Conservation (phyloP, 2,329 filamentous ascomycete species). For the Xylariaceae sp. region DNA sequence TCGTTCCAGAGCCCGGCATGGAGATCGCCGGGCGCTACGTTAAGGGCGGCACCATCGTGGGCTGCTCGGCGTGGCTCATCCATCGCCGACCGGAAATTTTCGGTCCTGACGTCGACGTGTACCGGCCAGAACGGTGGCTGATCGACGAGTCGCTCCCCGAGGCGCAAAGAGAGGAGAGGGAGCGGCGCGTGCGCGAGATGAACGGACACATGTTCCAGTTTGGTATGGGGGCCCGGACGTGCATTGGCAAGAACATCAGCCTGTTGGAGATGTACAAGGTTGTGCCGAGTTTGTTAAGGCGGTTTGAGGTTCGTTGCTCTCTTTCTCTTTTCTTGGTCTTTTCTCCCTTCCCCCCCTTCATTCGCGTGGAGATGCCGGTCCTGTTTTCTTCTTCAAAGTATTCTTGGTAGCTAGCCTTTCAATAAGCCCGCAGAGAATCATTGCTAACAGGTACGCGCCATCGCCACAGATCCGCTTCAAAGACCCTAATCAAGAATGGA, state of each 20-base stretch:
- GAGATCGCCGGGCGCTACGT: conserved; percentile 69
- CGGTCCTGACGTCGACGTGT: conserved; percentile 69
- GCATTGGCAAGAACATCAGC: conserved; percentile 72
- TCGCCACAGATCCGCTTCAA: conserved; percentile 57
- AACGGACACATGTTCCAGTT: conserved; percentile 76
- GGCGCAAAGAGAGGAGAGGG: conserved; percentile 47
- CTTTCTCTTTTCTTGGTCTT: neutral
- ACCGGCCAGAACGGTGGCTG: conserved; percentile 72
- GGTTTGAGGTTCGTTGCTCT: conserved; percentile 63
- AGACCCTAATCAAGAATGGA: conserved; percentile 63
- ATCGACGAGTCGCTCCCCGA: conserved; percentile 45
- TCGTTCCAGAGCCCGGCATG: conserved; percentile 70
- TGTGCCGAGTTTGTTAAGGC: conserved; percentile 65
- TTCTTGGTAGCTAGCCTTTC: too few species aligned
- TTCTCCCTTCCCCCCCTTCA: neutral
- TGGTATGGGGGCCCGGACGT: conserved; percentile 73
- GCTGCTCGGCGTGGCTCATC: conserved; percentile 77
- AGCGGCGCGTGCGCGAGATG: conserved; percentile 68
- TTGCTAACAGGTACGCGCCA: neutral
- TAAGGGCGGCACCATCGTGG: conserved; percentile 74
- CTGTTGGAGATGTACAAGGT: conserved; percentile 69
- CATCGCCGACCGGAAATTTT: conserved; percentile 73
- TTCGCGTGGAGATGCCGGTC: too few species aligned
- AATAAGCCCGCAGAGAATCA: neutral
- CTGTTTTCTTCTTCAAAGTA: too few species aligned